Evolutionary conservation across 2,329 filamentous ascomycete genomes (phyloP), one percentile per base, ranked within the genome.

Genomic region (Colletotrichum siamense): DNA sequence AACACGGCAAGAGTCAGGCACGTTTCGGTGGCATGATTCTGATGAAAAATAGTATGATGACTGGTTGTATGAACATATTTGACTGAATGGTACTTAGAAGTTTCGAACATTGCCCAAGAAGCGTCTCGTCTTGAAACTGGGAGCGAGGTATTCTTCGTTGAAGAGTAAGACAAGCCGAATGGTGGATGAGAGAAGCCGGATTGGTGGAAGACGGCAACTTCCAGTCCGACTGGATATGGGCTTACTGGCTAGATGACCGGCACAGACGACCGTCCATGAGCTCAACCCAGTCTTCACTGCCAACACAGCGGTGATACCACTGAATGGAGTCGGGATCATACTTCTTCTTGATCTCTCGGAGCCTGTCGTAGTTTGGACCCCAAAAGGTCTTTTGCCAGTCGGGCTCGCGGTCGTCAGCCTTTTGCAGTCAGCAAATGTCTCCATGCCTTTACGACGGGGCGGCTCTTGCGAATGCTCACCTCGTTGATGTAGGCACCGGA

Each of bases 341-440:
- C 77, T 79, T 79, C 36, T 79, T 78, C 80, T 84, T 84, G 30
- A 82, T 79, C 18, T 74, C 69, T 5, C 79, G 52, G 15, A 84
- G 79, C 8, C 78, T 68, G 7, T 72, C 73, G 30, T 84, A 84
- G 39, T 81, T 66, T 8, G 55, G 30, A 9, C 83, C 83, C 44
- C 79, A 84, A 67, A 84, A 84, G 4, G 78, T 72, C 70, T 79
- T 49, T 6, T 76, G 77, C 73, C 82, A 84, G 26, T 82, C 77
- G 13, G 69, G 44, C 59, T 71, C 59, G 13, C 63, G 55, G 6
- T 10, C 7, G 7, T 36, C 64, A n/a, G 59, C 69, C 69, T n/a
- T n/a, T n/a, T n/a, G n/a, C n/a, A n/a, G n/a, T n/a, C n/a, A n/a
- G n/a, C n/a, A n/a, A n/a, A n/a, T n/a, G n/a, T n/a, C n/a, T n/a